These are phyloP conservation scores for Trichoderma cornu-damae DNA, from an alignment of 2,329 filamentous ascomycete genomes.

Conservation along the genomic window DNA sequence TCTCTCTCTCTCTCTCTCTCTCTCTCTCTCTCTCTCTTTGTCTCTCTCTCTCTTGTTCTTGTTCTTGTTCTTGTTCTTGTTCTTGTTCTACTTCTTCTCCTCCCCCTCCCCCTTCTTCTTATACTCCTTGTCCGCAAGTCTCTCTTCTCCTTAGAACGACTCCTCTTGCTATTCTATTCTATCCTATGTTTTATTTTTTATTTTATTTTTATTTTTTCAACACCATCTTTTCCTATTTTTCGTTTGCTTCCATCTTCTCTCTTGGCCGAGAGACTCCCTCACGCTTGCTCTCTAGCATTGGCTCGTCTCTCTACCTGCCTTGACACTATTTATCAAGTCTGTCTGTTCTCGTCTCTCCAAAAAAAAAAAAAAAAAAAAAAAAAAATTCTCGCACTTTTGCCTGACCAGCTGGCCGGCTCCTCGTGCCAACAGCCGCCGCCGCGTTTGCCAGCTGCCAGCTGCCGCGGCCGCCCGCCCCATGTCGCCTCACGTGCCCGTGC, in stretches of 20 bases:
- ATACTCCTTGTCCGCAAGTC: background rate
- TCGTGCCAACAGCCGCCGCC: too few relatives aligned
- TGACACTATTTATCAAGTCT: too few relatives aligned
- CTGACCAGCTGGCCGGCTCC: background rate
- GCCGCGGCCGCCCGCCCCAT: too few relatives aligned
- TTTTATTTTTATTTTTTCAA: too few relatives aligned
- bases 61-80: background rate
- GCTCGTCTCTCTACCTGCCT: too few relatives aligned
- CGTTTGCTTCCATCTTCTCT: background rate
- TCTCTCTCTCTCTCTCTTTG: background rate
- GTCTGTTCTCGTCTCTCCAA: background rate
- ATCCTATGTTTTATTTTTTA: background rate
- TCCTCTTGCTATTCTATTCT: background rate
- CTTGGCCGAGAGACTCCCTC: too few relatives aligned
- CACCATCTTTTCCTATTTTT: background rate
- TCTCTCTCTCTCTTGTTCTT: background rate
- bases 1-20: background rate
- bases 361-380: too few relatives aligned
- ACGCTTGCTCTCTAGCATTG: too few relatives aligned
- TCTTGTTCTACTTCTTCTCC: background rate
- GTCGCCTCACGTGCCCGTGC: conserved; percentile 14
- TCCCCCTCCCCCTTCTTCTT: background rate
- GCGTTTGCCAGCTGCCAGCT: conserved; percentile 10
- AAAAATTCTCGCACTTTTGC: too few relatives aligned
- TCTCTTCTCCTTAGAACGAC: background rate